Evolutionary conservation across 495 filamentous ascomycete species (phyloP), one percentile per base, ranked within the genome.

Genomic region (Penicillium soppii): DNA sequence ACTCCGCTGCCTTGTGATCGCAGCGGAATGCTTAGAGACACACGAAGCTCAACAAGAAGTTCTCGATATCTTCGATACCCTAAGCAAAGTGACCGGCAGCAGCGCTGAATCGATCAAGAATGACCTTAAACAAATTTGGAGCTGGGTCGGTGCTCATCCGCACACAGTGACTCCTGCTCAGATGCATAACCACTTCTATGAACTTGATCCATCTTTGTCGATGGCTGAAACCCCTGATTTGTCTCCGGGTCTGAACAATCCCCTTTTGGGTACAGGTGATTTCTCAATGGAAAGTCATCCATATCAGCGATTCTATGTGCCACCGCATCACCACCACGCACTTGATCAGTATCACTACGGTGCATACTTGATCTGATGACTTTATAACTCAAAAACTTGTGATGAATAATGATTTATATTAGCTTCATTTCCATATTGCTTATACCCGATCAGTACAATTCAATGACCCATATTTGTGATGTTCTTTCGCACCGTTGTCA

Each of bases 31-130:
- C 27, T 69, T 97, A 5, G 81, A 78, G 4, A 75, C 80, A 27
- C 78, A 79, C 7, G 72, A 78, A 23, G 87, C 96, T 53, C 91
- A 95, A 70, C 83, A 88, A 58, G 92, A 97, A 66, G 86, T 89
- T 4, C 68, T 96, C n/a, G 55, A 76, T 4, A 90, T 94, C 35
- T 75, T 98, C 43, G 81, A 86, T 20, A 80, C 77, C 52, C 88
- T 95, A 48, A 76, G 77, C n/a, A 81, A 80, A 46, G 84, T 90
- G 54, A 90, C 88, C 0, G 88, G 88, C 35, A 95, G 90, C 90
- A 81, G 77, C 37, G 71, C 91, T 22, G 81, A 80, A 5, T 83
- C 84, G 49, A 67, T 94, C 35, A 76, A 83, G 53, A 74, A 78
- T 7, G 84, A 86, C 29, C 76, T 98, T 30, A 87, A 82, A 59